Evolutionary conservation across 768 basidiomycete genomes (phyloP).

Genomic region (Sutorius australiensis): DNA sequence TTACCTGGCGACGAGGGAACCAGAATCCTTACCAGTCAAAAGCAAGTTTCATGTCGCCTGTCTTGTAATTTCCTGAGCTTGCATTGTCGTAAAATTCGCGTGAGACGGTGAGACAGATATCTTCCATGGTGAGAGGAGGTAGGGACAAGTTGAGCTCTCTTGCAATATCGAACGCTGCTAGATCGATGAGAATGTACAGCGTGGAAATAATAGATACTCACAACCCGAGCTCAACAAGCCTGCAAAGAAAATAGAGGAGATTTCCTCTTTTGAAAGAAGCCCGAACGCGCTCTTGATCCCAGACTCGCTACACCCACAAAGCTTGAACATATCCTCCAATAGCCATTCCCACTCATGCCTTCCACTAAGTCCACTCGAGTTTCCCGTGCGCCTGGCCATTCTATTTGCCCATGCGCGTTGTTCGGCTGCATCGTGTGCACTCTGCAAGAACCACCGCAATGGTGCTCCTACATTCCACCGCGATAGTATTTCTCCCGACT

Average conservation of each 20-base stretch:
- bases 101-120: constrained; percentile 75
- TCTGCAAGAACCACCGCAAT: constrained; percentile 87
- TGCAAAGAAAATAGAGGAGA: constrained; percentile 77
- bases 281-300: constrained; percentile 77
- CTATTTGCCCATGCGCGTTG: constrained; percentile 85
- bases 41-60: constrained; percentile 94
- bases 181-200: constrained; percentile 7
- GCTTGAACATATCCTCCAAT: constrained; percentile 85
- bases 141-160: constrained; percentile 55
- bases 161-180: constrained; percentile 64
- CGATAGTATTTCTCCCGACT: constrained; percentile 87
- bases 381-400: constrained; percentile 72
- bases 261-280: constrained; percentile 62
- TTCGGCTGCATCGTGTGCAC: constrained; percentile 55
- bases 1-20: neutral
- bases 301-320: constrained; percentile 60
- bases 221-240: constrained; percentile 85
- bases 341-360: constrained; percentile 84
- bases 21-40: constrained; percentile 75
- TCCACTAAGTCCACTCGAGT: constrained; percentile 49
- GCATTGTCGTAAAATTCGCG: constrained; percentile 96
- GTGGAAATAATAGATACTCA: constrained; percentile 43
- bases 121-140: constrained; percentile 53
- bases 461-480: constrained; percentile 84
- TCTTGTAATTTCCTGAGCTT: constrained; percentile 83